Percentiles rank a stretch among this genome's conserved stretches.
These are phyloP conservation scores for Cystobasidium pallidum DNA, from an alignment of 1,284 basidiomycete genomes.

Conservation along the genomic window DNA sequence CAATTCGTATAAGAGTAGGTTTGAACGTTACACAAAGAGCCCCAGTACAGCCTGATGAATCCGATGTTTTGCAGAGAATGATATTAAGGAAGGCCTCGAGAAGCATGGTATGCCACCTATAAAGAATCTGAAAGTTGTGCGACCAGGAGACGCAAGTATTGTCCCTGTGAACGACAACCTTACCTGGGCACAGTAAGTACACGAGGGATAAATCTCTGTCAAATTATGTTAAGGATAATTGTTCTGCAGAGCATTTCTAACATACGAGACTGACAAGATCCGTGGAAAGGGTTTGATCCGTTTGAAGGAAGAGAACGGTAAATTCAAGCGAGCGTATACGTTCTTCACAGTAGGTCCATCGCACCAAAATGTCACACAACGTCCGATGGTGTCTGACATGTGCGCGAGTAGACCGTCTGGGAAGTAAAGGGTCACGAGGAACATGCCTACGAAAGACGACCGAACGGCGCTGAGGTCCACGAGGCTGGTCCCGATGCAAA, in stretches of 20 bases:
- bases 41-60: too few species aligned
- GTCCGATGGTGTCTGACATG: neutral
- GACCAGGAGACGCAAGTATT: conserved; percentile 44
- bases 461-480: conserved; percentile 51
- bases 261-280: conserved; percentile 49
- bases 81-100: conserved; percentile 45
- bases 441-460: conserved; percentile 45
- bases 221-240: neutral
- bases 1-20: conserved; percentile 48
- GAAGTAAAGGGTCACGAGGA: conserved; percentile 52
- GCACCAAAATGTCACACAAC: too few species aligned
- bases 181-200: conserved; percentile 48
- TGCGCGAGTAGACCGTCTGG: conserved; percentile 40
- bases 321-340: conserved; percentile 50
- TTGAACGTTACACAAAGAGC: conserved; percentile 10
- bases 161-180: conserved; percentile 46
- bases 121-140: conserved; percentile 40
- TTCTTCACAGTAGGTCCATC: conserved; percentile 48
- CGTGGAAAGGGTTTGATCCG: conserved; percentile 51
- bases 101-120: conserved; percentile 49
- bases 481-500: conserved; percentile 40
- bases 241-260: conserved; percentile 45
- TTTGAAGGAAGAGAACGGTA: conserved; percentile 49
- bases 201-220: neutral
- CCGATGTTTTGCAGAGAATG: conserved; percentile 16